Conservation (phyloP, 306 rosid species). For the Lagenaria siceraria region DNA sequence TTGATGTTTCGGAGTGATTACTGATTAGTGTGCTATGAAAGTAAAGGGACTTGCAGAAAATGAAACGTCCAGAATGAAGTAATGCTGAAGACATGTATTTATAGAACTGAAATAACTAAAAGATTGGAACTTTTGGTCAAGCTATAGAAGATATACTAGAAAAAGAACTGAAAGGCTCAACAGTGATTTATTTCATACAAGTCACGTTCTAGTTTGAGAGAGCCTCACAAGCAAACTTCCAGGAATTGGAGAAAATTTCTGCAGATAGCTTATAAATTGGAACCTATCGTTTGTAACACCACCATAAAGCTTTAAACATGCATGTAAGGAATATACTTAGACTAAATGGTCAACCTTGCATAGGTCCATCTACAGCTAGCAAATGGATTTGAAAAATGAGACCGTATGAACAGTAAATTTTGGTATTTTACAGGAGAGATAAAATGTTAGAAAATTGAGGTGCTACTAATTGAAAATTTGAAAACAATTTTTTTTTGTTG, state of each 20-base stretch:
- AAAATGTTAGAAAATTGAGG: background rate
- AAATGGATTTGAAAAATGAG: background rate
- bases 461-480: background rate
- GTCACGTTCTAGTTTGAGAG: background rate
- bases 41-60: background rate
- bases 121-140: background rate
- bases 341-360: background rate
- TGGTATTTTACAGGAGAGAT: background rate
- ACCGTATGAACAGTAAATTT: background rate
- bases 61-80: background rate
- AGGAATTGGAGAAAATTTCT: background rate
- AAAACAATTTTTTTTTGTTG: background rate
- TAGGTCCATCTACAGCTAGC: background rate
- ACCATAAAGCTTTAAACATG: background rate
- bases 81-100: background rate
- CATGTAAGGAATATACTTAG: background rate
- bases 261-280: background rate
- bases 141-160: background rate
- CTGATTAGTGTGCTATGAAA: background rate
- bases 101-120: background rate
- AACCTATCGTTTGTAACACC: background rate
- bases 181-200: background rate
- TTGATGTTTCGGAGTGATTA: background rate
- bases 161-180: background rate
- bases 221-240: background rate